Base-by-base conservation (phyloP, 352 stramenopile species). In the Pythium scleroteichum region DNA sequence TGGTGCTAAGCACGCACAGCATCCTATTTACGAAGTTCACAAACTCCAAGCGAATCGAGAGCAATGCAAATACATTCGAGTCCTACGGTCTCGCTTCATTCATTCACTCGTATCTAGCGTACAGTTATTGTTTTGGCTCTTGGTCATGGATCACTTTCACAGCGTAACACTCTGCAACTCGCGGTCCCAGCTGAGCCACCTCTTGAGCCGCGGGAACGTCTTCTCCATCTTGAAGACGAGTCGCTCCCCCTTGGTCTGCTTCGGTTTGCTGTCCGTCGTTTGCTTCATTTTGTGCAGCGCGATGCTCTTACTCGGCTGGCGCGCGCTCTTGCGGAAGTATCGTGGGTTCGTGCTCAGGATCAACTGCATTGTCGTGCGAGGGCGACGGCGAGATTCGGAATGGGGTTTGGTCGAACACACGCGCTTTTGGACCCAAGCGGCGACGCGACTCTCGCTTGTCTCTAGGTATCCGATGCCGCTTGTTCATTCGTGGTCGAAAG, bases 181-280 rank as follows among this genome's bases (percentile, higher is more conserved):
- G 3, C 27, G 17, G 48, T 54, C 48, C 32, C 48, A 44, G 29
- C 29, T 44, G 29, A 54, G 48, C 48, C 48, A 54, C n/a, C 22
- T 24, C 27, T 41, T 27, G 4, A 53, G 27, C 14, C 24, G 26
- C 4, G 29, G 48, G 6, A 42, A 44, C 7, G 16, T 32, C n/a
- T 24, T 32, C 48, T 44, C 48, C 6, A 54, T 29, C 19, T 17
- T 19, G 46, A 40, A 17, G 3, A 53, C 45, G 12, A 51, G 17
- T 5, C 45, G 45, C 47, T 53, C 47, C 4, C 47, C 29, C 38
- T 44, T 44, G 38, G 38, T 44, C 5, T n/a, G 29, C 14, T 24
- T 41, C 16, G 26, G 26, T 6, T 53, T 23, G 7, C 38, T 53
- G 16, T 53, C 26, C 23, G 16, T 40, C 24, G 4, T 8, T 22